Evolutionary conservation across 169 alveolate species (phyloP).

Genomic region (Cryptosporidium sp.): DNA sequence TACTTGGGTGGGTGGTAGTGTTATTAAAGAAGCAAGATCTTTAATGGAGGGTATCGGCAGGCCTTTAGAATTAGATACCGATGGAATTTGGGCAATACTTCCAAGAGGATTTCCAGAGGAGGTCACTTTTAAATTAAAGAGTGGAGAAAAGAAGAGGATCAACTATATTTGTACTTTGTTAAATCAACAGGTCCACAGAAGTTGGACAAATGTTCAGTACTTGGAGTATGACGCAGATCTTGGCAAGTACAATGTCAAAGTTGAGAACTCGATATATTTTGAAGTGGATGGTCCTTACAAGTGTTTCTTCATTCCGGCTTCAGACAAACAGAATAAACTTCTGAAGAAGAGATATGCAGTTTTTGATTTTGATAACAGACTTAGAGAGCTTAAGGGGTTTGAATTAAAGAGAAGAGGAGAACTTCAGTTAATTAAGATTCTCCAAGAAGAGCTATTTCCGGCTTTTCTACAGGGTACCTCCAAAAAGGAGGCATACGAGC

Average conservation of each 20-base stretch:
- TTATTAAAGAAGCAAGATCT: conserved; percentile 90
- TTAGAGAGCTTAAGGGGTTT: conserved; percentile 96
- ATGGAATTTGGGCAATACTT: conserved; percentile 98
- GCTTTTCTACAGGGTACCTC: conserved; percentile 93
- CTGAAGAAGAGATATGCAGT: conserved; percentile 97
- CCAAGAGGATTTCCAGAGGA: conserved; percentile 96
- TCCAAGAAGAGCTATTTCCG: conserved; percentile 96
- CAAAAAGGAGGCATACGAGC: conserved; percentile 93
- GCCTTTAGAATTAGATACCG: conserved; percentile 99
- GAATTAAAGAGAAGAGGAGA: conserved; percentile 99
- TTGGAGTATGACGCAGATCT: conserved; percentile 83
- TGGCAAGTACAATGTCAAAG: conserved; percentile 82
- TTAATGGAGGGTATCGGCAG: conserved; percentile 95
- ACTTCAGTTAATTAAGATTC: conserved; percentile 94
- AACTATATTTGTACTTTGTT: conserved; percentile 95
- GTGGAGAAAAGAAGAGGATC: conserved; percentile 87
- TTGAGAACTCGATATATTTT: conserved; percentile 96
- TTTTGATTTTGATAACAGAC: conserved; percentile 90
- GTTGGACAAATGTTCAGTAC: conserved; percentile 96
- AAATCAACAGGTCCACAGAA: conserved; percentile 93
- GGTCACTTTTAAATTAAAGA: conserved; percentile 79
- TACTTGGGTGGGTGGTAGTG: conserved; percentile 95
- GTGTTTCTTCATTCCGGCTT: conserved; percentile 97
- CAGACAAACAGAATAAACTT: conserved; percentile 95
- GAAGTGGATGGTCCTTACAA: conserved; percentile 99